phyloP scores from a whole-genome alignment of 345 rosid species.

The Heritiera fomes region DNA sequence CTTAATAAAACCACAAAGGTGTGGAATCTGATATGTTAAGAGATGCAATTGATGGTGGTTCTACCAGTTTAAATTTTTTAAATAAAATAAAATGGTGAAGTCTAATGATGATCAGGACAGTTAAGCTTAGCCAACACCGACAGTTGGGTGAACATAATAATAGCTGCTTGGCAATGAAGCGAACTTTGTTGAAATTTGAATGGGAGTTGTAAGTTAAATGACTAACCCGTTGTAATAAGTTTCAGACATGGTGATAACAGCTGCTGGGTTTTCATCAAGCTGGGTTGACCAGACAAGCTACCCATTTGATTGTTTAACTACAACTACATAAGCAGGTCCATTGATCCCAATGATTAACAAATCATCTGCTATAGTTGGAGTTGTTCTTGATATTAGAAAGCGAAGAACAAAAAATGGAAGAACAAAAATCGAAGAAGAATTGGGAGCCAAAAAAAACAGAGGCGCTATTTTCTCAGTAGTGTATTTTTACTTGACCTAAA shows the following conservation, averaged over 20 bases:
- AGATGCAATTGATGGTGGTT: not conserved
- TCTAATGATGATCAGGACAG: not conserved
- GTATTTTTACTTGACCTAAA: too few species aligned
- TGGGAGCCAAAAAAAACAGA: too few species aligned
- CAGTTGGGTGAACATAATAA: too few species aligned
- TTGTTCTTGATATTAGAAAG: too few species aligned
- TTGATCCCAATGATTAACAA: slow-evolving; percentile 36
- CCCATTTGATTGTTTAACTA: slow-evolving; percentile 33
- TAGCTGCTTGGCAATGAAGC: not conserved
- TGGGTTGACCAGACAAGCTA: slow-evolving; percentile 39
- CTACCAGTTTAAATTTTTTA: too few species aligned
- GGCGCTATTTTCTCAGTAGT: too few species aligned
- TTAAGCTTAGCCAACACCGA: not conserved
- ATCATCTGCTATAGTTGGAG: slow-evolving; percentile 40
- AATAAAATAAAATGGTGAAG: too few species aligned
- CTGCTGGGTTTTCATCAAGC: slow-evolving; percentile 38
- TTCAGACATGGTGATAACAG: slow-evolving; percentile 45
- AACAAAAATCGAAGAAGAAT: too few species aligned
- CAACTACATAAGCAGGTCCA: slow-evolving; percentile 49
- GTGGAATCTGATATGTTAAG: not conserved
- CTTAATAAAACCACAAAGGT: not conserved
- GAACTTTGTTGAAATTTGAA: not conserved
- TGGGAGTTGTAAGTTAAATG: not conserved
- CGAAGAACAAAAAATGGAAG: too few species aligned
- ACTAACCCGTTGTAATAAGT: slow-evolving; percentile 39